A percentile compares a stretch with the other conserved stretches of the same genome.
These are phyloP conservation scores for Tetrahymena malaccensis DNA, from an alignment of 73 alveolate species.

Conservation along the genomic window DNA sequence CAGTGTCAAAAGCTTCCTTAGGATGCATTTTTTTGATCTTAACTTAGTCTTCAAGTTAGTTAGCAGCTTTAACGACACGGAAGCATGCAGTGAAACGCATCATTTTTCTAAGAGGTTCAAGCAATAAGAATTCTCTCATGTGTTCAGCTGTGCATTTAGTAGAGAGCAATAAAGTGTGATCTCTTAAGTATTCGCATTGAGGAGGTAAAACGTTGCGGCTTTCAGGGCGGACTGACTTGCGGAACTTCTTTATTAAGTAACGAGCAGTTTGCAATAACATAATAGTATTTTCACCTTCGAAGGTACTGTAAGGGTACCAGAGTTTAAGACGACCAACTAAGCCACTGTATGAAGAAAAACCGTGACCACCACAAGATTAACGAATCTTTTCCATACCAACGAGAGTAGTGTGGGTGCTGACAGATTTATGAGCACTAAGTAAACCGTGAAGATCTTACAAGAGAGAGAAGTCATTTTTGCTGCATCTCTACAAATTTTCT, in stretches of 20 bases:
- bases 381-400: slow-evolving; percentile 47
- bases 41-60: not conserved
- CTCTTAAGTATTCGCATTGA: not conserved
- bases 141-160: not conserved
- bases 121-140: not conserved
- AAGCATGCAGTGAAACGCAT: not conserved
- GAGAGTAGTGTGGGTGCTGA: slow-evolving; percentile 23
- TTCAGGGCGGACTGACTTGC: slow-evolving; percentile 4
- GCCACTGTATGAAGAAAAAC: slow-evolving; percentile 59
- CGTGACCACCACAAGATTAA: slow-evolving; percentile 85
- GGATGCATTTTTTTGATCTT: not conserved
- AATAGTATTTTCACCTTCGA: slow-evolving; percentile 77
- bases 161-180: not conserved
- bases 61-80: not conserved
- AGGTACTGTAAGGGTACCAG: slow-evolving; percentile 66
- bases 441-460: slow-evolving; percentile 31
- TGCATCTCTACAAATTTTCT: slow-evolving; percentile 8
- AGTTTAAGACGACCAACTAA: slow-evolving; percentile 33
- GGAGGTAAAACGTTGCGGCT: not conserved
- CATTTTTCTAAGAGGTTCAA: not conserved
- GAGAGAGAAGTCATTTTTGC: slow-evolving; percentile 8
- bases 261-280: slow-evolving; percentile 59
- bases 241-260: slow-evolving; percentile 44
- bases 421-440: slow-evolving; percentile 39
- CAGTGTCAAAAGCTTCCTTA: slow-evolving; percentile 40